These are phyloP conservation scores for Cicer judaicum DNA, from an alignment of 306 rosid genomes.

Conservation along the genomic window DNA sequence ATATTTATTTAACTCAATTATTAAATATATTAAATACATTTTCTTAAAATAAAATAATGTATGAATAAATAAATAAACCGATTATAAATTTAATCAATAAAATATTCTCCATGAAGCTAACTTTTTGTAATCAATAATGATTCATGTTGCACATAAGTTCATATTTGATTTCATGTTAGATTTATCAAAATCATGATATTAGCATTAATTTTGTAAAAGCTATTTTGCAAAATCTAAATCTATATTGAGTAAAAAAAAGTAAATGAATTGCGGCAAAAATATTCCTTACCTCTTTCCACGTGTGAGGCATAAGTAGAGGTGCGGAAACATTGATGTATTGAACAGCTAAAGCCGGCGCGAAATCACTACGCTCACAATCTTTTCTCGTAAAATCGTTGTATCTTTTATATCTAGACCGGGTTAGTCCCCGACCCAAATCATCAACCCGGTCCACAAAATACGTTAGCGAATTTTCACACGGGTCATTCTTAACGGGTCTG, in stretches of 20 bases:
- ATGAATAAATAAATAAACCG: no score
- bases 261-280: background rate
- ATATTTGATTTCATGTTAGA: no score
- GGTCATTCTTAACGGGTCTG: slow-evolving; percentile 47
- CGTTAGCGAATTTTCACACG: slow-evolving; percentile 46
- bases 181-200: no score
- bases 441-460: slow-evolving; percentile 54
- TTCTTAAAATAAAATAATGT: no score
- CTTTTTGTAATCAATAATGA: no score
- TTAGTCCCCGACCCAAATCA: background rate
- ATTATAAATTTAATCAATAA: no score
- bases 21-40: no score
- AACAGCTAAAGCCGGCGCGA: slow-evolving; percentile 39
- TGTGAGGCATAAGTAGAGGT: slow-evolving; percentile 27
- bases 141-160: no score
- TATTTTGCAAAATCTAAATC: no score
- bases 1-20: no score
- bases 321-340: slow-evolving; percentile 56
- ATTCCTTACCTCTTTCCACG: slow-evolving; percentile 63
- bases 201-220: no score
- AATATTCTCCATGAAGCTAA: no score
- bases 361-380: slow-evolving; percentile 39
- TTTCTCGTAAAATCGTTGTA: slow-evolving; percentile 2
- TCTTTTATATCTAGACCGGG: slow-evolving; percentile 42
- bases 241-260: background rate